Base-by-base conservation (phyloP, 805 yeast species). In the Saccharomycopsis lassenensis region DNA sequence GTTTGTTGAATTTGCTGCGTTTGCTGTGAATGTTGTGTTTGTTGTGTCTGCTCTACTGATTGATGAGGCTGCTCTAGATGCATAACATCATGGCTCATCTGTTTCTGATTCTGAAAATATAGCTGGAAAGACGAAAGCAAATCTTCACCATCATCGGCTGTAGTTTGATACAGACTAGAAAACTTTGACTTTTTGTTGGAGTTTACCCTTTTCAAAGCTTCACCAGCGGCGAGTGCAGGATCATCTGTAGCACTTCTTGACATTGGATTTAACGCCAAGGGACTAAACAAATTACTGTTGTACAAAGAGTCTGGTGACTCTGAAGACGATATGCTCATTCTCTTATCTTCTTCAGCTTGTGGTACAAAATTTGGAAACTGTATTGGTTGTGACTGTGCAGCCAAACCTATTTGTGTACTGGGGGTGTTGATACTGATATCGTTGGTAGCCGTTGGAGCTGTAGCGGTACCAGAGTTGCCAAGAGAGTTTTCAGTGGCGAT, bases 11-110 rank as follows among this genome's bases (percentile, higher is more conserved):
- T 17, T 14, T 29, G 35, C 12, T 34, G 30, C 17, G 14, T 24
- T 7, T 24, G 47, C 32, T 24, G 43, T 27, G 7, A 44, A 14
- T 31, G 46, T 31, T 32, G 38, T 38, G 21, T 31, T 34, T 30
- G 46, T 22, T n/a, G n/a, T n/a, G n/a, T n/a, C n/a, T n/a, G n/a
- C n/a, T n/a, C n/a, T n/a, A n/a, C n/a, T n/a, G n/a, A n/a, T n/a
- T n/a, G n/a, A n/a, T n/a, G n/a, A n/a, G n/a, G n/a, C n/a, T n/a
- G n/a, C n/a, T n/a, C n/a, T n/a, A n/a, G n/a, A n/a, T n/a, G n/a
- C n/a, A n/a, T n/a, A n/a, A n/a, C n/a, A n/a, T n/a, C n/a, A n/a
- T n/a, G n/a, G n/a, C n/a, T n/a, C n/a, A n/a, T n/a, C n/a, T n/a
- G n/a, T n/a, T n/a, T n/a, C n/a, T n/a, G n/a, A n/a, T n/a, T n/a